Evolutionary conservation across 805 yeast species (phyloP), one percentile per base, ranked within the genome.

Genomic region (Allodekkera sacchari): DNA sequence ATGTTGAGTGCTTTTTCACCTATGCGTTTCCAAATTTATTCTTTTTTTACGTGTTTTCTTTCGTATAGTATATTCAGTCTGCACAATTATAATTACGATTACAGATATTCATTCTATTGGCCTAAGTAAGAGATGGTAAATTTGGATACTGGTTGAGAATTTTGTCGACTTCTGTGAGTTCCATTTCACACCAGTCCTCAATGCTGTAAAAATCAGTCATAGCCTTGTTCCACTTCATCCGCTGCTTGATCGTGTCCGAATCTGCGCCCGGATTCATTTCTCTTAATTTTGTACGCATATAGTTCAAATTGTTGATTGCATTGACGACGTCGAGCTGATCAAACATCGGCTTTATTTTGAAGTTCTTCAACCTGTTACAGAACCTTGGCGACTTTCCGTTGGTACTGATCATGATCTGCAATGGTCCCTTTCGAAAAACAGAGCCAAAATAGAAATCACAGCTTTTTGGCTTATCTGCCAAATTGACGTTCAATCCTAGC

Each of bases 381-480:
- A 83, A 66, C 33, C 92, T 57, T 1, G 95, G 95, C 2, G 88
- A 78, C 44, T 76, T 71, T 4, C 94, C 94, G 52, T 82, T 83
- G 9, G 94, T 82, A 24, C 84, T 74, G 10, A 83, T 79, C 88
- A 83, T 77, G 23, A 83, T 66, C 49, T 83, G 92, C 30, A 83
- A 58, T 11, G 76, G 72, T 11, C 88, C 92, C 41, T 71, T 71
- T 46, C 82, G 66, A 52, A 72, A 75, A 60, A 79, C 75, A 16
- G 88, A 72, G 1, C 94, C 95, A 53, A 83, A 83, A 58, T 82
- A 83, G 54, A 82, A 83, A 53, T 83, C 95, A 59, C 95, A 83
- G 37, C 74, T 59, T n/a, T 71, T 68, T 3, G 94, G 94, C 39
- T 80, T 80, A 52, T 83, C 95, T 2, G 94, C 94, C 24, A 83